Base-by-base conservation (phyloP, 2,329 filamentous ascomycete species). In the Fusarium sp. region DNA sequence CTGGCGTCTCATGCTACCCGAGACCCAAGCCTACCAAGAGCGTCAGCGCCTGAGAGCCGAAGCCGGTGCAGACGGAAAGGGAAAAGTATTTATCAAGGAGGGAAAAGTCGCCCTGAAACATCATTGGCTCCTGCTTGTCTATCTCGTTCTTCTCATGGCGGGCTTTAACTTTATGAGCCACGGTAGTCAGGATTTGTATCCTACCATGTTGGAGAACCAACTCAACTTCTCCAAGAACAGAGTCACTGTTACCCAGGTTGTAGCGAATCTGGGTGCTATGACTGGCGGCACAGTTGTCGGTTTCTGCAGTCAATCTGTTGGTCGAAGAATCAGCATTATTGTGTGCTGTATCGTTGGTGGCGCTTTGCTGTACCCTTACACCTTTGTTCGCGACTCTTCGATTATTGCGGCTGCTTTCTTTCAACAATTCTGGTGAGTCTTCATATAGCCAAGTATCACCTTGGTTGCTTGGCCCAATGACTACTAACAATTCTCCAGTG, bases 111-210 rank as follows among this genome's bases (percentile, higher is more conserved):
- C 93, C 0, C 76, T 97, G 30, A 91, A 89, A 79, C 87, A 89
- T 14, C 93, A 97, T 80, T 97, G 94, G 94, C 70, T 93, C 16
- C 80, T 97, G 4, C 84, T 97, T 59, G 83, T 90, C 38, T 97
- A 97, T 81, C 84, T 97, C 61, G 92, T 97, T 9, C 83, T 97
- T 22, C 84, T 97, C 42, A 97, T 97, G 93, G 91, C 93, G 3
- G 93, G 93, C 6, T 96, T 97, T 84, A 97, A 97, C 81, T 97
- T 96, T 77, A 94, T 96, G 92, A 92, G 90, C 20, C 92, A 95
- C 77, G 92, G 92, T 57, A 91, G 89, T 24, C 80, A 92, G 78
- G 87, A 89, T 72, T 77, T 90, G 29, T 90, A 90, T 71, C 88
- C 88, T 4, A 89, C 87, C 22, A 85, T 90, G 85, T 77, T 90